Conservation (phyloP, 345 rosid species). For the Linum tenue region DNA sequence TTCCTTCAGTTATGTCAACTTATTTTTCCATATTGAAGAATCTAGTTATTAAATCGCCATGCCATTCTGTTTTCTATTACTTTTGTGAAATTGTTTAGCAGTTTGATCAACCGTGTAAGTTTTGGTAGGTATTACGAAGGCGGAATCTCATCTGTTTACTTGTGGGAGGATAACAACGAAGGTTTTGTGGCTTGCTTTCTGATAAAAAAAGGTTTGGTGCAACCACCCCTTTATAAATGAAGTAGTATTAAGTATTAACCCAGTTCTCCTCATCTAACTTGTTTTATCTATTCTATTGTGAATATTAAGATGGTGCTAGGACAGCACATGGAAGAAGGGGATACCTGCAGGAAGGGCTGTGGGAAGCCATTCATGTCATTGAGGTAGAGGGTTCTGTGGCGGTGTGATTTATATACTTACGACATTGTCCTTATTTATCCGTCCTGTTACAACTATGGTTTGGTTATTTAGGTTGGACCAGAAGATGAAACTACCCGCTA, state of each 20-base stretch:
- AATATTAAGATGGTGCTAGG: constrained; percentile 71
- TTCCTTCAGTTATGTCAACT: too few relatives aligned
- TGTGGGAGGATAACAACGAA: constrained; percentile 95
- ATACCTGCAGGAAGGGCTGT: constrained; percentile 88
- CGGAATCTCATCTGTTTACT: constrained; percentile 90
- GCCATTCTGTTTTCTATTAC: constrained; percentile 10
- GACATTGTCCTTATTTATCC: too few relatives aligned
- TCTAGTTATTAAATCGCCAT: not conserved
- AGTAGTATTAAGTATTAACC: not conserved
- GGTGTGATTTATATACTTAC: too few relatives aligned
- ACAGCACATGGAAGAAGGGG: constrained; percentile 91
- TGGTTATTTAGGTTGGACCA: constrained; percentile 59
- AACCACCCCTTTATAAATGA: not conserved
- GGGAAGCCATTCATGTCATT: constrained; percentile 98
- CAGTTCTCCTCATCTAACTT: constrained; percentile 8
- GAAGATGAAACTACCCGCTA: constrained; percentile 72
- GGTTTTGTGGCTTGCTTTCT: constrained; percentile 89
- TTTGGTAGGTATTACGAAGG: constrained; percentile 89
- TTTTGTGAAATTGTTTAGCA: too few relatives aligned
- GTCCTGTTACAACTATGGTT: constrained; percentile 4
- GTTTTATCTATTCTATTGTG: not conserved
- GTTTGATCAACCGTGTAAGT: not conserved
- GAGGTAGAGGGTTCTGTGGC: constrained; percentile 34
- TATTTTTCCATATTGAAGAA: not conserved
- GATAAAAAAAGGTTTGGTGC: constrained; percentile 75